Conservation (phyloP, 2,329 filamentous ascomycete species). For the Aspergillus tamarii region DNA sequence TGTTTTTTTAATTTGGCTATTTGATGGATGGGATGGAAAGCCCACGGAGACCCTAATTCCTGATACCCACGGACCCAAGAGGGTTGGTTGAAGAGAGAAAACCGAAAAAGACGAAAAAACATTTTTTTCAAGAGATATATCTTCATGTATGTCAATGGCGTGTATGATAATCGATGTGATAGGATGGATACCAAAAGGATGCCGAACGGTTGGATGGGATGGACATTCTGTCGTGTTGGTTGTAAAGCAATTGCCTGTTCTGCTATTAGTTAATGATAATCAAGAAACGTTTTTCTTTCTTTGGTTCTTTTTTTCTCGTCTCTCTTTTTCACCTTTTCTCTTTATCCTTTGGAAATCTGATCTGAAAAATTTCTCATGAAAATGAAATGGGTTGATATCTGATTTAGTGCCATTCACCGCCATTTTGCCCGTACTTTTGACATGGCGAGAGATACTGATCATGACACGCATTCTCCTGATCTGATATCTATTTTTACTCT, state of each 20-base stretch:
- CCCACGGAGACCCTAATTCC: constrained; percentile 10
- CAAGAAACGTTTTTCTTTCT: neutral
- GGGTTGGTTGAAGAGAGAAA: constrained; percentile 5
- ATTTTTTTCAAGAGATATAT: constrained; percentile 3
- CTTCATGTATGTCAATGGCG: constrained; percentile 8
- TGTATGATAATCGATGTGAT: constrained; percentile 14
- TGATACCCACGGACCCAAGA: constrained; percentile 15
- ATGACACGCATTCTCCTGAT: constrained; percentile 10
- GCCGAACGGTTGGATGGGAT: constrained; percentile 1
- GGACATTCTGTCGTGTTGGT: constrained; percentile 7
- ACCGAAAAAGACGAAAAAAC: constrained; percentile 3
- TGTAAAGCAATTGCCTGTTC: constrained; percentile 5
- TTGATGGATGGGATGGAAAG: constrained; percentile 7
- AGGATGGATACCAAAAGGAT: constrained; percentile 11
- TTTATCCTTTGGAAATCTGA: no score
- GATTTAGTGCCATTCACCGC: neutral
- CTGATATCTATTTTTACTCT: neutral
- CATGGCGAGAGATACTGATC: constrained; percentile 22
- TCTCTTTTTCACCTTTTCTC: neutral
- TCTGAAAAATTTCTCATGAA: neutral
- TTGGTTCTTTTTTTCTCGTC: neutral
- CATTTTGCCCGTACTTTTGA: constrained; percentile 28
- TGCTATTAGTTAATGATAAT: constrained; percentile 5
- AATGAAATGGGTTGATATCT: neutral
- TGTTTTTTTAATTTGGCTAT: constrained; percentile 3